Conservation (phyloP, 495 filamentous ascomycete species). For the Talaromyces trachyspermus region DNA sequence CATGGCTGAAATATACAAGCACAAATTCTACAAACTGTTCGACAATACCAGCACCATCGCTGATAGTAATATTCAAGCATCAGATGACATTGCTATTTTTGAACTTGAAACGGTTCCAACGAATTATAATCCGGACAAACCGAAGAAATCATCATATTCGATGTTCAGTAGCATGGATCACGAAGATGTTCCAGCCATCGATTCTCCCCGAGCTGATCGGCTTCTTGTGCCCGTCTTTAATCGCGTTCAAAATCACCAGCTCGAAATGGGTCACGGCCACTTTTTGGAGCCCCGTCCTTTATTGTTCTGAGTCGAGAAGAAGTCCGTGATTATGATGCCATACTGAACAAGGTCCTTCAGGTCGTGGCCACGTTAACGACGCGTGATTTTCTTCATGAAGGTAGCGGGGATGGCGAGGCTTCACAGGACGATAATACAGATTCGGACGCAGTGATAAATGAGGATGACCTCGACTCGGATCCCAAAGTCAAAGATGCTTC, state of each 20-base stretch:
- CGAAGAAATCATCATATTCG: constrained; percentile 38
- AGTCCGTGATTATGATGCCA: constrained; percentile 47
- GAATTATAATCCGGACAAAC: constrained; percentile 53
- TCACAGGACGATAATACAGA: constrained; percentile 30
- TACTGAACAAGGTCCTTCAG: constrained; percentile 54
- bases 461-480: constrained; percentile 69
- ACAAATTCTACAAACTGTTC: constrained; percentile 77
- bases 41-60: constrained; percentile 56
- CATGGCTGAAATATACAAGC: constrained; percentile 69
- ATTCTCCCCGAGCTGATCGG: constrained; percentile 57
- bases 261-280: constrained; percentile 27
- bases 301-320: constrained; percentile 57
- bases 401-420: constrained; percentile 19
- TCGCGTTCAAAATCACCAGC: constrained; percentile 45
- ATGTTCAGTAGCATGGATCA: constrained; percentile 44
- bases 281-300: constrained; percentile 53
- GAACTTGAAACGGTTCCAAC: constrained; percentile 76
- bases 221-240: constrained; percentile 78
- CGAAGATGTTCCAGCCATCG: constrained; percentile 49
- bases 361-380: constrained; percentile 55
- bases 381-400: constrained; percentile 48
- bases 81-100: constrained; percentile 64
- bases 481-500: constrained; percentile 65
- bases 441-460: constrained; percentile 62
- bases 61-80: constrained; percentile 54